phyloP scores from a whole-genome alignment of 2,329 filamentous ascomycete genomes.

The Helotiales sp. region DNA sequence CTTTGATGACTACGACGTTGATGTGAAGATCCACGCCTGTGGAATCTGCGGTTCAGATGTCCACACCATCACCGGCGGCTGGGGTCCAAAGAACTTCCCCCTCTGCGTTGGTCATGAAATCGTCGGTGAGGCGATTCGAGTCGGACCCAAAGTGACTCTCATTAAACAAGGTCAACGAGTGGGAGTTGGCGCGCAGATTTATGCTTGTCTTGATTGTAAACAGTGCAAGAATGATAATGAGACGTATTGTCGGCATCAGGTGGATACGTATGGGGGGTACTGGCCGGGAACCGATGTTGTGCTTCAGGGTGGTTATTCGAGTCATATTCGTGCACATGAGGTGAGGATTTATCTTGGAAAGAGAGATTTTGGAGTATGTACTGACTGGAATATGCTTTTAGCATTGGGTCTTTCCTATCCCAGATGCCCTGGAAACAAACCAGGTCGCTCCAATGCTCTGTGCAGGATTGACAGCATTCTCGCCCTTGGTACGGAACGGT shows the following conservation, averaged over 20 bases:
- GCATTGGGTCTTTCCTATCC: constrained; percentile 45
- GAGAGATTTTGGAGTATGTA: background rate
- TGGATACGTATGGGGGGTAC: constrained; percentile 49
- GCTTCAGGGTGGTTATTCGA: constrained; percentile 64
- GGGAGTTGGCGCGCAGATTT: constrained; percentile 55
- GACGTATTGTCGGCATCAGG: constrained; percentile 52
- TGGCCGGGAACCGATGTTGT: constrained; percentile 62
- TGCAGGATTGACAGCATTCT: constrained; percentile 79
- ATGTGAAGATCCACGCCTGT: constrained; percentile 82
- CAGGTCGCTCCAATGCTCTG: constrained; percentile 80
- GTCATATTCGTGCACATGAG: constrained; percentile 68
- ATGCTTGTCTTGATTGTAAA: constrained; percentile 53
- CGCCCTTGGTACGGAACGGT: constrained; percentile 74
- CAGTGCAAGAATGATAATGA: constrained; percentile 56
- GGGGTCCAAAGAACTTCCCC: constrained; percentile 51
- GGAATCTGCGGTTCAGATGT: constrained; percentile 74
- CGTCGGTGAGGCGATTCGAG: constrained; percentile 65
- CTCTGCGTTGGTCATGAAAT: constrained; percentile 62
- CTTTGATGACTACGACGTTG: constrained; percentile 86
- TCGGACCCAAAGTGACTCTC: constrained; percentile 64
- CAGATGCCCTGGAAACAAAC: constrained; percentile 62
- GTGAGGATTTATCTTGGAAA: background rate
- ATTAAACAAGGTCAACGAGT: constrained; percentile 54
- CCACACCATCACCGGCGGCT: constrained; percentile 65
- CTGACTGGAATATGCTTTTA: background rate